Evolutionary conservation across 257 asterid species (phyloP), one percentile per base, ranked within the genome.

Genomic region (Osmanthus fragrans): DNA sequence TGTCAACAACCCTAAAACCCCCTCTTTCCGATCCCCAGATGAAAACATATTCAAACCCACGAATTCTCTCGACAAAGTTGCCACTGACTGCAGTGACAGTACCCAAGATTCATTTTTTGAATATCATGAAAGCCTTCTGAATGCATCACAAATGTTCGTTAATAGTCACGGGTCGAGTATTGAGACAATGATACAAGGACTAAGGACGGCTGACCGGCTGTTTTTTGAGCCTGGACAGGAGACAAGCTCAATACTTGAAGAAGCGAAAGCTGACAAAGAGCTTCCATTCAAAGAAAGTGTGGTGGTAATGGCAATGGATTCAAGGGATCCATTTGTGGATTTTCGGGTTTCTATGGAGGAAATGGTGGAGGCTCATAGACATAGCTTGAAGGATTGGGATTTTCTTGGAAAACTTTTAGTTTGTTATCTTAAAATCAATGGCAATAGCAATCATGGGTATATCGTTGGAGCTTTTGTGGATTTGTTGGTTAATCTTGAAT

Each of bases 301-400:
- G n/a, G 67, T 75, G 6, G 37, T 79, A 12, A 49, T 75, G 82
- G 86, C 79, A 3, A 72, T 86, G 77, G 88, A 85, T 33, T 86
- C 90, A 5, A 2, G 13, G 18, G 86, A 91, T 66, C 96, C 92
- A 12, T 82, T 79, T 71, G 7, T 12, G 40, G 91, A 88, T 72
- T 91, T 89, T 84, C 73, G 89, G 74, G 86, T 58, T 0, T 89
- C 96, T 34, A 91, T 91, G 91, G 88, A 72, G 82, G 94, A 89
- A 78, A 87, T 91, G 90, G 88, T 91, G 79, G 90, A 73, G 69
- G 85, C 88, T 23, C 83, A 86, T 42, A 85, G 80, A 19, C 83
- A 85, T 42, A 86, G 80, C 23, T 30, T 87, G 36, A 82, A 82
- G 29, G 84, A 85, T 45, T 84, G 93, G 89, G 85, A 80, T 2